phyloP scores from a whole-genome alignment of 148 eudicot species.

The Nepenthes gracilis region DNA sequence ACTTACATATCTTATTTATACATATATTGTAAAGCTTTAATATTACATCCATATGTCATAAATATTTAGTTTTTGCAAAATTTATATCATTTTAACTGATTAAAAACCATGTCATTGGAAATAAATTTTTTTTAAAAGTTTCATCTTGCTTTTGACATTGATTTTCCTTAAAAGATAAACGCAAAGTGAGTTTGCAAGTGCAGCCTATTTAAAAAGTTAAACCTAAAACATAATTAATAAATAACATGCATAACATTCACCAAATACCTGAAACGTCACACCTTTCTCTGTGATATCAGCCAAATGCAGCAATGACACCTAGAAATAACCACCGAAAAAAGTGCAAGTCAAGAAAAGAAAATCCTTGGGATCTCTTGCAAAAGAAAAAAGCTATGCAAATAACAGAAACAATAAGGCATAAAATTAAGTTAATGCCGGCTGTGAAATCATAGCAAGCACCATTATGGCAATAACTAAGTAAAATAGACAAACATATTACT shows the following conservation, averaged over 20 bases:
- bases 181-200: background rate
- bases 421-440: background rate
- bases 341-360: background rate
- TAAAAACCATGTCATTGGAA: too few species aligned
- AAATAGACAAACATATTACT: conserved; percentile 3
- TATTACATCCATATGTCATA: too few species aligned
- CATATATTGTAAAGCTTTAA: too few species aligned
- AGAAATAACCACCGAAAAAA: conserved; percentile 5
- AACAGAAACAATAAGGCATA: background rate
- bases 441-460: background rate
- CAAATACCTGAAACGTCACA: conserved; percentile 78
- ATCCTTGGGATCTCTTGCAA: background rate
- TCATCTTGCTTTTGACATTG: too few species aligned
- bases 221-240: background rate
- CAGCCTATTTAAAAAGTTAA: background rate
- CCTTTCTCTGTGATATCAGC: conserved; percentile 91
- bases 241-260: background rate
- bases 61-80: too few species aligned
- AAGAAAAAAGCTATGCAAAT: background rate
- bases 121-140: too few species aligned
- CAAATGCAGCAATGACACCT: conserved; percentile 82
- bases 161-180: background rate
- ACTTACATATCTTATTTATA: too few species aligned
- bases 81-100: too few species aligned
- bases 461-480: background rate